Base-by-base conservation (phyloP, 805 yeast genomes). In the Yarrowia sp. region DNA sequence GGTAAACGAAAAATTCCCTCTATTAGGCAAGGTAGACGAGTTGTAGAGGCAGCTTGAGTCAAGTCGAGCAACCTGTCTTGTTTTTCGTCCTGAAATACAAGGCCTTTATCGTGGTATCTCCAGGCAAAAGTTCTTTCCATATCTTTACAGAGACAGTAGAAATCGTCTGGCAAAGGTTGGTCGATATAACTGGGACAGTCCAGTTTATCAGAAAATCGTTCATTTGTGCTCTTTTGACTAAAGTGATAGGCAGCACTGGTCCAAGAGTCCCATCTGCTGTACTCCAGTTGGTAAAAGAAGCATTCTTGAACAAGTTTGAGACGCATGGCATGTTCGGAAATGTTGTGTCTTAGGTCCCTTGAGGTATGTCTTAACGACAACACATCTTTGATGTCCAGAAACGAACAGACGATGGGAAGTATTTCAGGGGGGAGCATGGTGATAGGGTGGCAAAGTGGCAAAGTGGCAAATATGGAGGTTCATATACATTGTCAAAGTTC, bases 91-190 rank as follows among this genome's bases (percentile, higher is more conserved):
- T 20, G 33, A 9, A 44, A 44, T 7, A 13, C 15, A 13, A 20
- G 12, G 15, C 49, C 49, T 19, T 13, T 19, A 33, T 44, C n/a
- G 15, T 19, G 4, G 15, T 44, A 44, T 19, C 20, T 30, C 49
- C 49, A 44, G n/a, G 49, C 49, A 44, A 44, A 44, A 20, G 33
- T 44, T 6, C n/a, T 6, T n/a, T 44, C 49, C 4, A 20, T 15
- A 13, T 44, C 49, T 44, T 44, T 44, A 9, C 49, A 44, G n/a
- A 44, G n/a, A 20, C 49, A 44, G 49, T 44, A 12, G 13, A 44
- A 44, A 9, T 44, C 49, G 0, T 9, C 2, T 2, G 49, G 49
- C n/a, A 44, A 13, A 14, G 30, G 33, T 15, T 44, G 33, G 15
- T 44, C 49, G 12, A 44, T 44, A 15, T 19, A 6, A 7, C 14